Percentiles rank a stretch among this genome's conserved stretches.
Evolutionary conservation across 345 rosid species (phyloP).

Genomic region (Ricinus communis): DNA sequence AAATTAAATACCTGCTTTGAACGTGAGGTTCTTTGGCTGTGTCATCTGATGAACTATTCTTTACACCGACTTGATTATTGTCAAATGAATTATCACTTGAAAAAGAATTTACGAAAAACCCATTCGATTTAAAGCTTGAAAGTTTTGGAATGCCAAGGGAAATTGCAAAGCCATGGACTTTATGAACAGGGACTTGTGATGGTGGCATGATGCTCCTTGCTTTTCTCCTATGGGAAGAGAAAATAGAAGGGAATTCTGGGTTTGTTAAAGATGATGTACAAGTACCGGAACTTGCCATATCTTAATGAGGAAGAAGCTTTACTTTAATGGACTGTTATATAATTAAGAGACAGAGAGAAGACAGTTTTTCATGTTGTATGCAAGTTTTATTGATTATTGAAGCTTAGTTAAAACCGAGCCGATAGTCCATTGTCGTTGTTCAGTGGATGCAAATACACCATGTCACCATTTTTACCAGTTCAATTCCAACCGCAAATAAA

Average conservation of each 20-base stretch:
- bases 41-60: constrained; percentile 9
- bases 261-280: constrained; percentile 30
- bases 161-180: constrained; percentile 19
- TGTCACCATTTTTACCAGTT: too few relatives aligned
- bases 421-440: too few relatives aligned
- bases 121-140: constrained; percentile 20
- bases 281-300: constrained; percentile 35
- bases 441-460: neutral
- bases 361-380: too few relatives aligned
- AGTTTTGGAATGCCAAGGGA: constrained; percentile 13
- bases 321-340: too few relatives aligned
- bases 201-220: neutral
- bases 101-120: constrained; percentile 24
- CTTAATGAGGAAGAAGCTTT: neutral
- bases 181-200: constrained; percentile 12
- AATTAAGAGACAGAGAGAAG: too few relatives aligned
- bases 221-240: constrained; percentile 18
- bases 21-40: constrained; percentile 27
- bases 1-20: constrained; percentile 48
- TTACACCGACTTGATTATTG: constrained; percentile 16
- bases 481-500: too few relatives aligned
- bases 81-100: constrained; percentile 24
- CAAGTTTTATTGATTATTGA: too few relatives aligned
- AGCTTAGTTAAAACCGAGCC: too few relatives aligned
- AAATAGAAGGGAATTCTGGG: constrained; percentile 21